Evolutionary conservation across 768 basidiomycete genomes (phyloP), one percentile per base, ranked within the genome.

Genomic region (Tubosaeta sp.): DNA sequence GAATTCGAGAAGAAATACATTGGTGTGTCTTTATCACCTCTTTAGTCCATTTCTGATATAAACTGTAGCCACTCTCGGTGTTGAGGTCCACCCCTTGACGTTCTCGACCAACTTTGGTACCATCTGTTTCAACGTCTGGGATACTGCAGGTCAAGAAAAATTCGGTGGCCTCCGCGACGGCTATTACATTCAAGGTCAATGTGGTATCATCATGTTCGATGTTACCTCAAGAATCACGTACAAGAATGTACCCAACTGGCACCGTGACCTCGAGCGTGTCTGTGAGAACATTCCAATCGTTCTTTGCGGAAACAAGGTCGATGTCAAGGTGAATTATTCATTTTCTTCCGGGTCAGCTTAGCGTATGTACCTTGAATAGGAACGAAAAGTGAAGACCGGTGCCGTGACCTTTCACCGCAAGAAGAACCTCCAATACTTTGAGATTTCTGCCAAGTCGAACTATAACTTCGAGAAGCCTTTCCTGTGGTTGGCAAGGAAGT

Each of bases 1-100:
- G 95, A 98, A 83, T 98, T 99, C 72, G 95, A 99, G 78, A 99
- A 99, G 84, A 99, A 99, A 74, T 97, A 97, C 75, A 95, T 95
- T 56, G 95, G 92, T 95, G 72, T 53, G 38, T 49, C 43, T 47
- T 39, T 37, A 17, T 41, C 51, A 38, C 27, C 43, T 42, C 50
- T 52, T 46, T 52, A 58, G 55, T 57, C 53, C 33, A 35, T 53
- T 51, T 33, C 41, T 62, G 46, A 52, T 34, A 46, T 58, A 42
- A 52, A 53, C 41, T 29, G 44, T 72, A 98, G 97, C 97, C 67
- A 99, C 97, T 52, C 90, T 99, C 55, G 97, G 97, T 81, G 97
- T 98, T 64, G 97, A 99, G 73, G 97, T 99, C 43, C 97, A 98
- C 77, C 97, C 97, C 56, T 80, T 99, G 51, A 71, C 79, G 42